Conservation (phyloP, 495 filamentous ascomycete species). For the Tuber brumale region DNA sequence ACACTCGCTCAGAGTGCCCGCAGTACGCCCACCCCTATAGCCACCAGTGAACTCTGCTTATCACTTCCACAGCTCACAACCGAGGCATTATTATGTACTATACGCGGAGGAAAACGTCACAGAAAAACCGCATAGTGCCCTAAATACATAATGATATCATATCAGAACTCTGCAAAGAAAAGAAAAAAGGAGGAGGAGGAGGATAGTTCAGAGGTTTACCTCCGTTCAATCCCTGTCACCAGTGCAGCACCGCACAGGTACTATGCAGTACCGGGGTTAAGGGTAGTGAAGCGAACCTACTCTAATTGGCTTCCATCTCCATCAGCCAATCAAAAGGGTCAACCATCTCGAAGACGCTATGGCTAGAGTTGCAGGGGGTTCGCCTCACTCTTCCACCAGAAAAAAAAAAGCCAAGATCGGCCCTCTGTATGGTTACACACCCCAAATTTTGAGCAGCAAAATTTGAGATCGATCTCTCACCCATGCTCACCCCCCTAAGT, state of each 20-base stretch:
- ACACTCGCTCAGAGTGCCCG: background rate
- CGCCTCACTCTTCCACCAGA: background rate
- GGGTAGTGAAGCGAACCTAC: background rate
- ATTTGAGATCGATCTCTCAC: background rate
- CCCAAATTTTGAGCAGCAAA: background rate
- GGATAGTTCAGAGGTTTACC: background rate
- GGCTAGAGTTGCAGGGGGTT: background rate
- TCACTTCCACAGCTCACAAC: background rate
- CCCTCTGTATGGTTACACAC: background rate
- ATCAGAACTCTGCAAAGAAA: background rate
- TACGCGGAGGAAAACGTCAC: background rate
- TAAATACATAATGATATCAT: background rate
- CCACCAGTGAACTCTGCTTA: background rate
- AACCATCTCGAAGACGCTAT: background rate
- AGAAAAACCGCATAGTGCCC: background rate
- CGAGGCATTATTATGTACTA: background rate
- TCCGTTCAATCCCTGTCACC: background rate
- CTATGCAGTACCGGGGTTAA: background rate
- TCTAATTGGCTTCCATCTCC: background rate
- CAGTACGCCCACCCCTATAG: background rate
- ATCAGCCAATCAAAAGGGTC: background rate
- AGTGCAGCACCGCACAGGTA: background rate
- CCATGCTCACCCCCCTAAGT: background rate
- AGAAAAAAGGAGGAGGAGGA: background rate
- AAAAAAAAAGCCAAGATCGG: background rate